Evolutionary conservation across 108 stramenopile species (phyloP).

Genomic region (Pelagomonas calceolata): DNA sequence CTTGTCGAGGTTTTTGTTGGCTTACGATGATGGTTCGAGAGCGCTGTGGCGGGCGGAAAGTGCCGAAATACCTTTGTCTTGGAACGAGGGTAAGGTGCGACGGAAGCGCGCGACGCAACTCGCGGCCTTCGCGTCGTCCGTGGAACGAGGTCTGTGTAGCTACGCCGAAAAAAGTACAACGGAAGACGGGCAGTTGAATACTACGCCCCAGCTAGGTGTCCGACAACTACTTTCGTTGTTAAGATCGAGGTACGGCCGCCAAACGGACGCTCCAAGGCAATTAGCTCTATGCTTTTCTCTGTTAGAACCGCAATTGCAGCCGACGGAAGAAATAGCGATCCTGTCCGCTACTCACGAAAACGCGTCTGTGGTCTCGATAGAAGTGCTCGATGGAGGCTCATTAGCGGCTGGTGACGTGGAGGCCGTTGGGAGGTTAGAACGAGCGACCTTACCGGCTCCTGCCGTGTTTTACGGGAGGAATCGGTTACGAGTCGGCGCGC

Average conservation of each 20-base stretch:
- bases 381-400: not conserved
- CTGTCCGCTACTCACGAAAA: not conserved
- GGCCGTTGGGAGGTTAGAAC: not conserved
- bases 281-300: conserved; percentile 28
- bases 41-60: conserved; percentile 18
- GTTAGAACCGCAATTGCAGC: conserved; percentile 16
- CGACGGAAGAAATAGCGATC: not conserved
- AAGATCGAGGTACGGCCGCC: conserved; percentile 18
- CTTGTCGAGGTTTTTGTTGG: conserved; percentile 23
- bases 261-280: conserved; percentile 21
- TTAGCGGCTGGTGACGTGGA: not conserved
- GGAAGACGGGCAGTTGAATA: not conserved
- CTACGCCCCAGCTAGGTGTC: conserved; percentile 18
- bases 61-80: conserved; percentile 16
- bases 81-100: not conserved
- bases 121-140: conserved; percentile 25
- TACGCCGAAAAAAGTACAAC: not conserved
- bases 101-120: conserved; percentile 16
- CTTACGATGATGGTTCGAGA: conserved; percentile 20
- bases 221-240: conserved; percentile 22
- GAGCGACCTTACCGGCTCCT: too few species aligned
- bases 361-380: not conserved
- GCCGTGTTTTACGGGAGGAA: too few species aligned
- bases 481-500: too few species aligned
- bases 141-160: conserved; percentile 23